phyloP scores from a whole-genome alignment of 108 stramenopile species.

The Nitzschia sp. region DNA sequence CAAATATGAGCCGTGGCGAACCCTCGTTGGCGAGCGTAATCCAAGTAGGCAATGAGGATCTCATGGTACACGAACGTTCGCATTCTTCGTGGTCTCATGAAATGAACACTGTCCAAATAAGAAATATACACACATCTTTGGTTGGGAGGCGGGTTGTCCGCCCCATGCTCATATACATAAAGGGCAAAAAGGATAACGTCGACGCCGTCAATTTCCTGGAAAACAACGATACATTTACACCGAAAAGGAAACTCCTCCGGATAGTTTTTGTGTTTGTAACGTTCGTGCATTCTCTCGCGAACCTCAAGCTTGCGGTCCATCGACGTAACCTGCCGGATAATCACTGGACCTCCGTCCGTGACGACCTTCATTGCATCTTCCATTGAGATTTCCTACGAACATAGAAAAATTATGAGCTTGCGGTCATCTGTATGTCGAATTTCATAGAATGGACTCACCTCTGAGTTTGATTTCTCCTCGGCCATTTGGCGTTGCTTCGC shows the following conservation, averaged over 20 bases:
- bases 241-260: constrained; percentile 88
- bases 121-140: constrained; percentile 87
- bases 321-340: constrained; percentile 86
- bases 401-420: constrained; percentile 14
- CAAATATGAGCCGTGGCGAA: constrained; percentile 94
- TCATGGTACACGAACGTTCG: constrained; percentile 94
- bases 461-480: constrained; percentile 63
- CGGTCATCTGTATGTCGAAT: not conserved
- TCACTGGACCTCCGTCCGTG: constrained; percentile 59
- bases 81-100: constrained; percentile 86
- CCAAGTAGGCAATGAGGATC: constrained; percentile 93
- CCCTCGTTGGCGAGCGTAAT: constrained; percentile 84
- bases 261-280: constrained; percentile 89
- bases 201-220: constrained; percentile 90
- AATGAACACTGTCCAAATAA: constrained; percentile 92
- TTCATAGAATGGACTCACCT: constrained; percentile 51
- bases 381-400: constrained; percentile 53
- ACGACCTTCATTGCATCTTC: constrained; percentile 67
- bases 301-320: constrained; percentile 85
- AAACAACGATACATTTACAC: constrained; percentile 92
- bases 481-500: constrained; percentile 60
- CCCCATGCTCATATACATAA: constrained; percentile 89
- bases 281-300: constrained; percentile 76
- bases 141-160: constrained; percentile 89
- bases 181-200: constrained; percentile 91